phyloP scores from a whole-genome alignment of 768 basidiomycete species.

The Calocera viscosa region DNA sequence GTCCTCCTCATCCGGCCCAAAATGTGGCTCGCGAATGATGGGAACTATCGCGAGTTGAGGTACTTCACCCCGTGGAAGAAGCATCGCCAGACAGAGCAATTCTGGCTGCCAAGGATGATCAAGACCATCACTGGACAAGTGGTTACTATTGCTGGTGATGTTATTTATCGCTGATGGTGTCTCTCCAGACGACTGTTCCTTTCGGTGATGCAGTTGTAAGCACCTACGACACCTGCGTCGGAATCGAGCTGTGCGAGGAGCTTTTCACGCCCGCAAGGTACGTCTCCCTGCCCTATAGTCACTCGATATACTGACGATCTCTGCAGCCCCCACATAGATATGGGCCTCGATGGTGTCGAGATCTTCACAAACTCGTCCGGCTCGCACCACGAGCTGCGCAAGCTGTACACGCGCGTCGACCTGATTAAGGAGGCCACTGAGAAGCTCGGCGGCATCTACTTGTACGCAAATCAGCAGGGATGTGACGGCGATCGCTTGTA shows the following conservation, averaged over 20 bases:
- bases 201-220: constrained; percentile 94
- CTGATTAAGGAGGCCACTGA: constrained; percentile 93
- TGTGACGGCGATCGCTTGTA: constrained; percentile 97
- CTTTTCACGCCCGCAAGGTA: constrained; percentile 93
- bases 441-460: constrained; percentile 92
- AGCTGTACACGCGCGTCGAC: constrained; percentile 80
- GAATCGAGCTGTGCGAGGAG: constrained; percentile 94
- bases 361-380: constrained; percentile 99
- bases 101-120: constrained; percentile 81
- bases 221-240: constrained; percentile 89
- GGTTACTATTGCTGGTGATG: constrained; percentile 13
- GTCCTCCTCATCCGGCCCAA: constrained; percentile 94
- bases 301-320: not conserved
- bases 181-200: constrained; percentile 62
- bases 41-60: constrained; percentile 78
- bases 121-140: constrained; percentile 83
- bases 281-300: constrained; percentile 9
- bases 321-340: constrained; percentile 81
- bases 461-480: constrained; percentile 98
- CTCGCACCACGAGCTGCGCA: constrained; percentile 96
- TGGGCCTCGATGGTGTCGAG: constrained; percentile 98
- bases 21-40: constrained; percentile 99
- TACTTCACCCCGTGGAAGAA: constrained; percentile 95
- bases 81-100: constrained; percentile 79
- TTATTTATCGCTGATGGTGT: constrained; percentile 3